Evolutionary conservation across 1,284 basidiomycete genomes (phyloP), one percentile per base, ranked within the genome.

Genomic region (Tilletia caries): DNA sequence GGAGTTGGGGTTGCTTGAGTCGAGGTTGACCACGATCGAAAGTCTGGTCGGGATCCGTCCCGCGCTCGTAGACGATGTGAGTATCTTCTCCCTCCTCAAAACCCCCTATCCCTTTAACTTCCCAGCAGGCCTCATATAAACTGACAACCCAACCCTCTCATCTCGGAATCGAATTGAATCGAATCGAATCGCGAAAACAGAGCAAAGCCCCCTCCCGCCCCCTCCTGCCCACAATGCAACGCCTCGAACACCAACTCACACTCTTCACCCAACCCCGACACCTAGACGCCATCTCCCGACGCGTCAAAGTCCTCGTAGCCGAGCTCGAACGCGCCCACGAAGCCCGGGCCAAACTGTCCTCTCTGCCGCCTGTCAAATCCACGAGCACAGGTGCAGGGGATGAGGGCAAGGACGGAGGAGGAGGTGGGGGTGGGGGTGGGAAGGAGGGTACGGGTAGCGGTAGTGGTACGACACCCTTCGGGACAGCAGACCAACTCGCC

Each of bases 241-340:
- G 92, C 34, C 88, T 97, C 46, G 93, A 92, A 79, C 89, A 90
- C 33, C 92, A 94, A 83, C 86, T 98, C 34, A 89, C 90, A 1
- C 86, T 98, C 18, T 88, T 98, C 66, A 92, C 94, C 0, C 94
- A 98, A 85, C 95, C 96, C 0, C 89, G 94, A 5, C 95, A 98
- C 82, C 90, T 98, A 46, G 95, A 98, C 83, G 91, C 93, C n/a
- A 92, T 98, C 73, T 93, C 93, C 1, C 89, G 95, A 20, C 90
- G 95, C 8, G 89, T 98, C 75, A 98, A 98, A 80, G 86, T 97
- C 10, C 88, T 98, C 20, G 87, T 95, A 8, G 91, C 93, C 0
- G 95, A 98, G 83, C 88, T 98, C 68, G 95, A 98, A 71, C 89
- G 94, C 23, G 89, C 90, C 0, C 89, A 91, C 67, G 87, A 87